Evolutionary conservation across 495 filamentous ascomycete species (phyloP), one percentile per base, ranked within the genome.

Genomic region (Penicillium soppii): DNA sequence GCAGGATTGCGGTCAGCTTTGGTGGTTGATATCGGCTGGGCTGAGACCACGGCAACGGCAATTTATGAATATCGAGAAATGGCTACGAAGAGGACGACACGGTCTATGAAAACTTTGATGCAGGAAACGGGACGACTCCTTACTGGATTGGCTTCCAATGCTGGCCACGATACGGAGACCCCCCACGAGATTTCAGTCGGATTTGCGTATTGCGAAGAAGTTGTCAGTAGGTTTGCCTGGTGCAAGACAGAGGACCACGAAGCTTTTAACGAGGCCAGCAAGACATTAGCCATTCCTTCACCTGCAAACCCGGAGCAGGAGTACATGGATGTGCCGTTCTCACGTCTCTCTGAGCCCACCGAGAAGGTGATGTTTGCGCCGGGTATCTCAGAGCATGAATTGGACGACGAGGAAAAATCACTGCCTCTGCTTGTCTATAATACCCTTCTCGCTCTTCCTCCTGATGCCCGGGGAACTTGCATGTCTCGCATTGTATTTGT

Each of bases 11-110:
- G 94, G 10, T 84, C 88, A 15, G 88, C 83, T 2, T 66, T 97
- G 20, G 81, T 97, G 3, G 78, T 97, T 8, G 91, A 97, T 62
- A 74, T 98, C 29, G 92, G 92, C 47, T 97, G 94, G 94, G 79
- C 80, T 33, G 95, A 97, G 63, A 92, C 90, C 0, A 80, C 85
- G 0, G 79, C 91, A 12, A 94, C 88, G 0, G 82, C 82, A 2
- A 75, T 97, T 17, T 97, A 89, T 61, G 95, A 98, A 65, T 95
- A 92, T 52, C 80, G 92, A 44, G 89, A 95, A 57, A 79, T 96
- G 5, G 63, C 69, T 20, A 78, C 79, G 25, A 75, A 71, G 50
- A 75, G 90, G 40, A 94, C 80, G 32, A 79, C 88, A 12, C 77
- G 94, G 54, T 91, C 85, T 12, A 90, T 84, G 54, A 88, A 85